A percentile compares a stretch with the other conserved stretches of the same genome.
These are phyloP conservation scores for Rutidosis leptorrhynchoides DNA, from an alignment of 129 eudicot species.

Conservation along the genomic window DNA sequence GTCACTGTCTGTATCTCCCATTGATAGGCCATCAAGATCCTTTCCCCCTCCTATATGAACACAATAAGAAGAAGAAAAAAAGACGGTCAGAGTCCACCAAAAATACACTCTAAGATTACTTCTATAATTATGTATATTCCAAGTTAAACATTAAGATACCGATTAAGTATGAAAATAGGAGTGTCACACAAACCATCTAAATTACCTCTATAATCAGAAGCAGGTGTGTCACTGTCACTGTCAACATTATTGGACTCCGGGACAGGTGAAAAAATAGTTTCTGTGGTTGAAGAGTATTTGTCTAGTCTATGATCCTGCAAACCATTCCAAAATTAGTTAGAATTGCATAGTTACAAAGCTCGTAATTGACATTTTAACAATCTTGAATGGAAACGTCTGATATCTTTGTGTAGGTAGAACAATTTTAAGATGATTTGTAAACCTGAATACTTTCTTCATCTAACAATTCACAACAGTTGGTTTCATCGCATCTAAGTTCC, in stretches of 20 bases:
- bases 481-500: slow-evolving; percentile 39
- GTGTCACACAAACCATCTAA: background rate
- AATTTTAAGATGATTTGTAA: slow-evolving; percentile 24
- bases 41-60: slow-evolving; percentile 46
- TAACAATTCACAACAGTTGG: slow-evolving; percentile 33
- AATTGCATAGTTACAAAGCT: background rate
- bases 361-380: background rate
- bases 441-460: slow-evolving; percentile 39
- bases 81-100: background rate
- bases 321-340: background rate
- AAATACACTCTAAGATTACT: too few relatives aligned
- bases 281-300: slow-evolving; percentile 46
- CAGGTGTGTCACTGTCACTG: slow-evolving; percentile 34
- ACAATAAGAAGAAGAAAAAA: background rate
- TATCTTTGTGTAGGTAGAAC: background rate
- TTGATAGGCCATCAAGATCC: slow-evolving; percentile 38
- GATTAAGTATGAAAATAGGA: background rate
- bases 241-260: slow-evolving; percentile 52
- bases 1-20: slow-evolving; percentile 39
- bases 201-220: slow-evolving; percentile 48
- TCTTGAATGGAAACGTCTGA: background rate
- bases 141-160: background rate
- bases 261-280: slow-evolving; percentile 70
- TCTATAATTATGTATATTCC: too few relatives aligned
- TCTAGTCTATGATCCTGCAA: slow-evolving; percentile 50